These are phyloP conservation scores for Hanseniaspora thailandica DNA, from an alignment of 805 yeast species.

Conservation along the genomic window DNA sequence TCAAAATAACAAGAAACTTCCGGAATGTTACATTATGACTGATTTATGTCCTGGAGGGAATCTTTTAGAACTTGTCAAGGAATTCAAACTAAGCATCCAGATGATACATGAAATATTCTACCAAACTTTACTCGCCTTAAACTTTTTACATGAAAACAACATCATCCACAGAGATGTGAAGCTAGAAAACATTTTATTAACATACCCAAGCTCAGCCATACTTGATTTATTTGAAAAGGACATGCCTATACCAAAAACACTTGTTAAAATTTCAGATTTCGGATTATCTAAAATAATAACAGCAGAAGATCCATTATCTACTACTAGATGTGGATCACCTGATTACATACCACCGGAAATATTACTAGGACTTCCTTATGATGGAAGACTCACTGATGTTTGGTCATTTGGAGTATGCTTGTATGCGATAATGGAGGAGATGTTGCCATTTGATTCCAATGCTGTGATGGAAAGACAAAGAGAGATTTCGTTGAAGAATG, in stretches of 20 bases:
- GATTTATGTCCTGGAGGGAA: constrained; percentile 82
- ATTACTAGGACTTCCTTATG: constrained; percentile 78
- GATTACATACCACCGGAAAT: constrained; percentile 95
- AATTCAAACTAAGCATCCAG: constrained; percentile 35
- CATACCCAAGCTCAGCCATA: constrained; percentile 29
- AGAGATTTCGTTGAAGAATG: constrained; percentile 19
- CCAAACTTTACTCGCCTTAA: constrained; percentile 59
- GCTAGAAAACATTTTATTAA: constrained; percentile 66
- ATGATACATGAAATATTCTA: constrained; percentile 53
- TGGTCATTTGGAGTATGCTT: constrained; percentile 95
- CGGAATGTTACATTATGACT: constrained; percentile 43
- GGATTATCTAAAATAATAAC: constrained; percentile 65
- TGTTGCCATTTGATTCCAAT: constrained; percentile 80
- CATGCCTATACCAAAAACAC: constrained; percentile 15
- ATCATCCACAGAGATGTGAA: constrained; percentile 88
- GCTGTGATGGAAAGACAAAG: constrained; percentile 27
- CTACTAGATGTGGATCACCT: constrained; percentile 90
- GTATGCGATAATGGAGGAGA: constrained; percentile 69
- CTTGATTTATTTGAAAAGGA: constrained; percentile 21
- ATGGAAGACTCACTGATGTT: constrained; percentile 80
- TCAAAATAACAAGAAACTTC: constrained; percentile 20
- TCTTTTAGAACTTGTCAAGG: constrained; percentile 50
- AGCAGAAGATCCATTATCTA: constrained; percentile 43
- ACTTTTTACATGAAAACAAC: constrained; percentile 52
- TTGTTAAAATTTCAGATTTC: constrained; percentile 68